Conservation (phyloP, 2,329 filamentous ascomycete species). For the Curvularia verruculosa region DNA sequence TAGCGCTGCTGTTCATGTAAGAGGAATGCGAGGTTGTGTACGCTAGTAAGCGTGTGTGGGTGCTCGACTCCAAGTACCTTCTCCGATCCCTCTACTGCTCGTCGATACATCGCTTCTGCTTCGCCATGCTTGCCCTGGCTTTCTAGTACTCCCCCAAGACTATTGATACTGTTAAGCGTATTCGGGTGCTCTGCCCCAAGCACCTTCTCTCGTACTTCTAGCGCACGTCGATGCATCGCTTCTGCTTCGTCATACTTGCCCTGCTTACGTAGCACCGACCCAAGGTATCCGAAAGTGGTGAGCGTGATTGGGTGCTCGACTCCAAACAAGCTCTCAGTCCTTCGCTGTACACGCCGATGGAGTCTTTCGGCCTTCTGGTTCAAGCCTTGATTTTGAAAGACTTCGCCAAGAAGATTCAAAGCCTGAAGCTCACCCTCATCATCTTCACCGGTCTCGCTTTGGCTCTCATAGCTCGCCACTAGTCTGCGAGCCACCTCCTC, state of each 20-base stretch:
- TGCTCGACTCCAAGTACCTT: too few species aligned
- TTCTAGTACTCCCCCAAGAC: too few species aligned
- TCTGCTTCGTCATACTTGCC: background rate
- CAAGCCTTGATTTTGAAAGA: background rate
- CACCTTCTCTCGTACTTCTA: background rate
- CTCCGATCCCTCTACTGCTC: too few species aligned
- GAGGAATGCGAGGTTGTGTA: too few species aligned
- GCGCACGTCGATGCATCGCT: background rate
- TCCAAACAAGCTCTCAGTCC: too few species aligned
- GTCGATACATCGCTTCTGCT: too few species aligned
- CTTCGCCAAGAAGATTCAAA: background rate
- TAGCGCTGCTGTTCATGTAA: too few species aligned
- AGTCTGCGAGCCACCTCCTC: background rate
- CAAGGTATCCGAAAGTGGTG: background rate
- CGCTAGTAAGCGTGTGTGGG: background rate
- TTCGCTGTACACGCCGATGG: too few species aligned
- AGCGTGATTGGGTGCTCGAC: too few species aligned
- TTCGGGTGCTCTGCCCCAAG: too few species aligned
- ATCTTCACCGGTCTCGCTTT: background rate
- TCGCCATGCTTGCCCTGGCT: too few species aligned
- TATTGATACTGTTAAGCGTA: too few species aligned
- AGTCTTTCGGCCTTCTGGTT: background rate
- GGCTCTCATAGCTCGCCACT: background rate
- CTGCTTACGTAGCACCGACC: background rate
- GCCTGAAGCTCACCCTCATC: background rate